A percentile compares a stretch with the other conserved stretches of the same genome.
Conservation (phyloP, 306 rosid species). For the Quercus agrifolia region DNA sequence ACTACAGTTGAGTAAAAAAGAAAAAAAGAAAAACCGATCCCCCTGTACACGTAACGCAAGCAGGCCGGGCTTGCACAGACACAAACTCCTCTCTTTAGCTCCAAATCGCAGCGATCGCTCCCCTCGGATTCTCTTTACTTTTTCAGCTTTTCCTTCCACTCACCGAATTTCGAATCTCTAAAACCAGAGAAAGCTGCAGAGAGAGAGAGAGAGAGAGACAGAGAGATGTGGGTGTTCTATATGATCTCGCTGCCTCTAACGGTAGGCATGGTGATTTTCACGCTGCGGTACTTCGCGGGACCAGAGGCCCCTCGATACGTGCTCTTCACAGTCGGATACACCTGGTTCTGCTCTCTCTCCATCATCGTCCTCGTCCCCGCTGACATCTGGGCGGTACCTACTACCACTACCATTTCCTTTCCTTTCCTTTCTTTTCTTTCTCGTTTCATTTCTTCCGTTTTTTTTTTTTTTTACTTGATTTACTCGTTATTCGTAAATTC, state of each 20-base stretch:
- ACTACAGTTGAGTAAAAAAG: too few species aligned
- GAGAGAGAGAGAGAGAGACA: background rate
- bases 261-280: constrained; percentile 73
- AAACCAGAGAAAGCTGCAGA: constrained; percentile 1
- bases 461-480: too few species aligned
- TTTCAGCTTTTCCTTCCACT: background rate
- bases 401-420: background rate
- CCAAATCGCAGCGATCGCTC: constrained; percentile 16
- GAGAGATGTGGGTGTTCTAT: constrained; percentile 90
- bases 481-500: background rate
- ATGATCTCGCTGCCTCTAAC: constrained; percentile 89
- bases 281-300: constrained; percentile 81
- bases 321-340: constrained; percentile 81
- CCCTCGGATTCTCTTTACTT: constrained; percentile 9
- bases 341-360: constrained; percentile 95
- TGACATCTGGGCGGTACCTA: constrained; percentile 82
- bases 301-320: constrained; percentile 91
- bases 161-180: background rate
- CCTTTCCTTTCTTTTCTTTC: background rate
- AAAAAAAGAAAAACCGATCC: background rate
- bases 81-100: background rate
- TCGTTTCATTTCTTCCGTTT: too few species aligned
- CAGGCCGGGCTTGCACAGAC: background rate
- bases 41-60: constrained; percentile 12
- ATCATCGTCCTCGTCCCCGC: constrained; percentile 97